Evolutionary conservation across 208 protist genomes (phyloP), one percentile per base, ranked within the genome.

Genomic region (Wallacemonas collosoma): DNA sequence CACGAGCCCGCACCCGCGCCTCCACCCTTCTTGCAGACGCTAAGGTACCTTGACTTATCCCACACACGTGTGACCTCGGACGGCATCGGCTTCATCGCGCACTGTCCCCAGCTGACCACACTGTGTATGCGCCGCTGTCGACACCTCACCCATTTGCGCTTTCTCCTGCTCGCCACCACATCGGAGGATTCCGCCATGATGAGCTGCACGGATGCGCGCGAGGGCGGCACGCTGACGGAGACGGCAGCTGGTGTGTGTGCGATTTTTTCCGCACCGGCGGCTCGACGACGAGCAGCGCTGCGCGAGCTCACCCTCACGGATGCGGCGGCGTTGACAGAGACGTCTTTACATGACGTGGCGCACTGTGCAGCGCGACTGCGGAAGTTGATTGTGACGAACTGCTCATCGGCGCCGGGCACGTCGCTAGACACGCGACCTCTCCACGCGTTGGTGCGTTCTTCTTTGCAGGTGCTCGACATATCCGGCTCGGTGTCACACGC

Each of bases 381-480:
- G 17, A 76, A 71, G 3, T 72, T 90, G 3, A 71, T 63, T 4
- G 41, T 65, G 4, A 26, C 60, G 14, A 65, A 65, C 60, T 65
- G 2, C 73, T 77, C 17, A 5, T 89, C 11, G 66, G 66, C n/a
- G 48, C 57, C 48, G 41, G 48, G 14, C 44, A n/a, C 15, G 2
- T 14, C 1, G 41, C 58, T 41, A 15, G 36, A 39, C 8, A 15
- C 9, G 3, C 4, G 44, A 6, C 9, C 15, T 17, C 26, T 85
- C 12, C 45, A 35, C 1, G 62, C 75, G 36, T 69, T 86, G 61
- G 71, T 68, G 50, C 55, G 71, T 50, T 54, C 85, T 51, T n/a
- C 65, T 36, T 61, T 90, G 69, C 61, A 65, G 38, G 81, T 85
- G 15, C 66, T 90, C 17, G 82, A 90, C 60, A 62, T 90, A 17